phyloP scores from a whole-genome alignment of 2,329 filamentous ascomycete genomes.

The Aspergillus sp. region DNA sequence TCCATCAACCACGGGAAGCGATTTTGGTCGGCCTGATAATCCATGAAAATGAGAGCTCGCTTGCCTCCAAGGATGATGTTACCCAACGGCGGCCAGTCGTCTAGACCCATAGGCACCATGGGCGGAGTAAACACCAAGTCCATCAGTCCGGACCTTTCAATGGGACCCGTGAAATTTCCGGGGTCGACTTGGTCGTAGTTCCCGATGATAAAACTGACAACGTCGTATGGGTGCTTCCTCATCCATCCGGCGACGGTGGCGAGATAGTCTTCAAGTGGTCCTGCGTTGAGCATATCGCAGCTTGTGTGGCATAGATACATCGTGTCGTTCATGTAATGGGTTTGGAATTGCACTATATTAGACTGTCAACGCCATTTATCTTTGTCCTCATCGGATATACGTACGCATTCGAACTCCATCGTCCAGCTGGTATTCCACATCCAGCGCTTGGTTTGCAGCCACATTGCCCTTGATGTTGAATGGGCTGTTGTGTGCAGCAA shows the following conservation, averaged over 20 bases:
- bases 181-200: constrained; percentile 76
- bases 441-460: constrained; percentile 71
- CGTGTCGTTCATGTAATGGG: constrained; percentile 56
- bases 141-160: constrained; percentile 70
- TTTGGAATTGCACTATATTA: constrained; percentile 58
- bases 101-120: constrained; percentile 66
- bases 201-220: constrained; percentile 81
- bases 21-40: constrained; percentile 79
- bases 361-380: background rate
- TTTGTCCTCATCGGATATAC: constrained; percentile 18
- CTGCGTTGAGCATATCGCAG: constrained; percentile 78
- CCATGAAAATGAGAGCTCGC: constrained; percentile 77
- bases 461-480: constrained; percentile 70
- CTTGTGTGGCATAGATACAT: constrained; percentile 82
- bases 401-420: constrained; percentile 65
- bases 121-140: constrained; percentile 73
- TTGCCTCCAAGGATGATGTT: constrained; percentile 71
- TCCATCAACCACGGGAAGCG: constrained; percentile 81
- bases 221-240: constrained; percentile 73
- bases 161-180: constrained; percentile 63
- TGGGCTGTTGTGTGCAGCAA: constrained; percentile 78
- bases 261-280: constrained; percentile 74
- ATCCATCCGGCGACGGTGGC: constrained; percentile 71
- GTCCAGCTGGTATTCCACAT: constrained; percentile 70
- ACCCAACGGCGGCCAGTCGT: constrained; percentile 81